These are phyloP conservation scores for Ensete ventricosum DNA, from an alignment of 176 grass and related monocot species.

Conservation along the genomic window DNA sequence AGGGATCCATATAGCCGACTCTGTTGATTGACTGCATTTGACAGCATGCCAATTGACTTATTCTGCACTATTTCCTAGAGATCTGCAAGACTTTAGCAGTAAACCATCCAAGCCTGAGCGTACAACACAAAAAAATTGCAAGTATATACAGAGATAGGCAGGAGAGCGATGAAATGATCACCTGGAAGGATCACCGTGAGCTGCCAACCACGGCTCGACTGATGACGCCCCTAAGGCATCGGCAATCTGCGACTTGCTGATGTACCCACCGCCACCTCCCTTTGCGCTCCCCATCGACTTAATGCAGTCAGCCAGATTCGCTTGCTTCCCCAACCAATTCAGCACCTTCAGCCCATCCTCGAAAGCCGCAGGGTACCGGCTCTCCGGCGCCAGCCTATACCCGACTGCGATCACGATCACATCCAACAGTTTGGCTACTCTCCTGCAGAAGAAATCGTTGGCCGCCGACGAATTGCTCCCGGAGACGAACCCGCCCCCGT, in stretches of 20 bases:
- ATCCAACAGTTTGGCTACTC: conserved; percentile 52
- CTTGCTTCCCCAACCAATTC: conserved; percentile 74
- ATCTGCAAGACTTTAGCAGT: neutral
- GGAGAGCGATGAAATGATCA: neutral
- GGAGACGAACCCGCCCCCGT: conserved; percentile 58
- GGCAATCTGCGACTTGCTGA: conserved; percentile 2
- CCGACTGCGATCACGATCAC: conserved; percentile 75
- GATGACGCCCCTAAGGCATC: conserved; percentile 57
- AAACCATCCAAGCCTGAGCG: neutral
- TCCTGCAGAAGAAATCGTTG: conserved; percentile 74
- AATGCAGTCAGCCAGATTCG: conserved; percentile 56
- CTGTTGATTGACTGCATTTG: neutral
- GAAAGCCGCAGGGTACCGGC: conserved; percentile 59
- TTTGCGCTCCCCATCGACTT: conserved; percentile 29
- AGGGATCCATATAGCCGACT: neutral
- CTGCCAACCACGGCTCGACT: conserved; percentile 75
- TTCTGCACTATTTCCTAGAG: neutral
- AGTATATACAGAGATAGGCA: neutral
- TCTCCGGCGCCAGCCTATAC: conserved; percentile 68
- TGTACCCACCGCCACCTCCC: neutral
- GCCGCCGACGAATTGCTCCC: conserved; percentile 51
- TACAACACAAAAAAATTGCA: neutral
- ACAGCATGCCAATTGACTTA: neutral
- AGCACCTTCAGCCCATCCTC: conserved; percentile 68
- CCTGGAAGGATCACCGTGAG: conserved; percentile 86